Base-by-base conservation (phyloP, 805 yeast genomes). In the Candida ascalaphidarum region DNA sequence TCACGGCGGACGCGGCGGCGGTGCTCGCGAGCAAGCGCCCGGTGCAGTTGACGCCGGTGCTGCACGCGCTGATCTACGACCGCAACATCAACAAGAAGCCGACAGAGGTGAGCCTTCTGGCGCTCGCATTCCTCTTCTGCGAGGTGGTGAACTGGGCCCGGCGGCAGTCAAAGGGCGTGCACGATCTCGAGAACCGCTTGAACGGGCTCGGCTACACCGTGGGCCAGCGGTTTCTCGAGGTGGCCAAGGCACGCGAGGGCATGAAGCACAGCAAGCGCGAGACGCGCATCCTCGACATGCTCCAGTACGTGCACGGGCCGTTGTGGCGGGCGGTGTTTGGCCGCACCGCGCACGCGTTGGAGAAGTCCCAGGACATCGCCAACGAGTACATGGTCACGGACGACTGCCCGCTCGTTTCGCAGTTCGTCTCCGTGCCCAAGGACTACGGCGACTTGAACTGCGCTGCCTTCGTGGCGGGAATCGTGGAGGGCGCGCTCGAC, bases 401-500 rank as follows among this genome's bases (percentile, higher is more conserved):
- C 48, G 73, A 77, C 41, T 50, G 63, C 10, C 95, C 95, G 5
- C 41, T 81, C 25, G 62, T 84, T 22, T 66, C 82, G n/a, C 72
- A 71, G 41, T 85, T 66, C 46, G 74, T 85, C 8, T 74, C 82
- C 17, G 77, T 81, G 4, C 95, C 95, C 2, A 74, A 71, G 40
- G 94, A 85, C 38, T 75, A 79, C 46, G 77, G 81, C 8, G 77
- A 76, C 36, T 64, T 84, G 43, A 82, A 81, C 46, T 81, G 92
- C 45, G 77, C 80, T 11, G 88, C 95, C 0, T 82, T 81, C 46
- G 72, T 78, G 2, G 95, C 94, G 0, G 95, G 95, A 0, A 68
- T 85, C 11, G 66, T 84, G 22, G 95, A 85, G 49, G 94, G 94
- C 0, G 76, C 84, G 1, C 57, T 85, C 33, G 92, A 81, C 43